These are phyloP conservation scores for Linaria vulgaris DNA, from an alignment of 257 asterid species.

Conservation along the genomic window DNA sequence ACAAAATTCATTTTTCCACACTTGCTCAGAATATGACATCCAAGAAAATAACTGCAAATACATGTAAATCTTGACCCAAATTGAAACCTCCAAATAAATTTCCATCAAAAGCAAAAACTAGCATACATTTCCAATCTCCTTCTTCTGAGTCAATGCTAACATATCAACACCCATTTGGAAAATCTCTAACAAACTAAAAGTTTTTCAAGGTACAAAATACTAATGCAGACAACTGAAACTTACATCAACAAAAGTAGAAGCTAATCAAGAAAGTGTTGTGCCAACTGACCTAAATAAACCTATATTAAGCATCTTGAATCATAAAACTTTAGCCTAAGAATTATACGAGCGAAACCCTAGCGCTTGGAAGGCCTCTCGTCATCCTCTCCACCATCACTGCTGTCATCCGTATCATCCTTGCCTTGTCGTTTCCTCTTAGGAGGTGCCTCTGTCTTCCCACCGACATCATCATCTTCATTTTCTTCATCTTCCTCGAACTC, in stretches of 20 bases:
- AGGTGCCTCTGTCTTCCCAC: constrained; percentile 55
- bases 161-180: too few species aligned
- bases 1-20: too few species aligned
- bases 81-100: background rate
- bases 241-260: constrained; percentile 2
- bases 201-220: background rate
- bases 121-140: too few species aligned
- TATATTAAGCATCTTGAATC: constrained; percentile 11
- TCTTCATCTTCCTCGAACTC: constrained; percentile 54
- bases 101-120: background rate
- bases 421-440: constrained; percentile 80
- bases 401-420: constrained; percentile 54
- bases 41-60: too few species aligned
- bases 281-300: constrained; percentile 21
- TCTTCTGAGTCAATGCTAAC: too few species aligned
- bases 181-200: background rate
- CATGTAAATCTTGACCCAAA: background rate
- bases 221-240: background rate
- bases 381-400: constrained; percentile 71
- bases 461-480: constrained; percentile 42
- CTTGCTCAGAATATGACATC: too few species aligned
- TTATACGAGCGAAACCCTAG: constrained; percentile 39
- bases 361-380: constrained; percentile 80
- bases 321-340: constrained; percentile 34
- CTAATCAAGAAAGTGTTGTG: constrained; percentile 16